These are phyloP conservation scores for Diutina siamensis DNA, from an alignment of 1,139 yeast species.

Conservation along the genomic window DNA sequence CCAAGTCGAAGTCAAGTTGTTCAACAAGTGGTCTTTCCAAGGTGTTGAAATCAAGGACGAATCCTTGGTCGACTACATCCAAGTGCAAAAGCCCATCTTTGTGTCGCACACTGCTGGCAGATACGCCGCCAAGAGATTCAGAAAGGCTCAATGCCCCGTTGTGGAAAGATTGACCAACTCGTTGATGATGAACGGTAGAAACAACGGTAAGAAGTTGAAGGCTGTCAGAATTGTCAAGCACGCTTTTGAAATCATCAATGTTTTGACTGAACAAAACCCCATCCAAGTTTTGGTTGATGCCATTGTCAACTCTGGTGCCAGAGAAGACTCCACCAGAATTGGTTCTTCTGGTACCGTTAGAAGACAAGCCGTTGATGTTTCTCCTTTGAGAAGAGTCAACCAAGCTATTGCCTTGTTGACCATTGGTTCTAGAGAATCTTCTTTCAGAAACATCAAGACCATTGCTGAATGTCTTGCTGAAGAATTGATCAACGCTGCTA, in stretches of 20 bases:
- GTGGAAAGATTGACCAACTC: conserved; percentile 99
- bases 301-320: conserved; percentile 99
- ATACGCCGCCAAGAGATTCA: conserved; percentile 99
- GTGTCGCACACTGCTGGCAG: conserved; percentile 99
- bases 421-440: conserved; percentile 99
- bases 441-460: conserved; percentile 99
- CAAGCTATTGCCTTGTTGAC: conserved; percentile 97
- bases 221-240: conserved; percentile 99
- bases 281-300: conserved; percentile 99
- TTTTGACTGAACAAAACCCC: conserved; percentile 99
- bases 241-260: conserved; percentile 95
- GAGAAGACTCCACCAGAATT: conserved; percentile 99
- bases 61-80: conserved; percentile 96
- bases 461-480: conserved; percentile 99
- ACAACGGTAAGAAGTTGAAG: conserved; percentile 99
- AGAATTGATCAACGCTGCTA: conserved; percentile 99
- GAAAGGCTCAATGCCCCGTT: conserved; percentile 99
- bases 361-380: conserved; percentile 99
- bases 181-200: conserved; percentile 99
- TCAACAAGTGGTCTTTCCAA: conserved; percentile 99
- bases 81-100: conserved; percentile 94
- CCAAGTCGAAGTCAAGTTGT: conserved; percentile 91
- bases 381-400: conserved; percentile 99
- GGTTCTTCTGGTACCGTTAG: conserved; percentile 99
- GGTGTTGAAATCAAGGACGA: conserved; percentile 97